Evolutionary conservation across 345 rosid species (phyloP), one percentile per base, ranked within the genome.

Genomic region (Viola odorata): DNA sequence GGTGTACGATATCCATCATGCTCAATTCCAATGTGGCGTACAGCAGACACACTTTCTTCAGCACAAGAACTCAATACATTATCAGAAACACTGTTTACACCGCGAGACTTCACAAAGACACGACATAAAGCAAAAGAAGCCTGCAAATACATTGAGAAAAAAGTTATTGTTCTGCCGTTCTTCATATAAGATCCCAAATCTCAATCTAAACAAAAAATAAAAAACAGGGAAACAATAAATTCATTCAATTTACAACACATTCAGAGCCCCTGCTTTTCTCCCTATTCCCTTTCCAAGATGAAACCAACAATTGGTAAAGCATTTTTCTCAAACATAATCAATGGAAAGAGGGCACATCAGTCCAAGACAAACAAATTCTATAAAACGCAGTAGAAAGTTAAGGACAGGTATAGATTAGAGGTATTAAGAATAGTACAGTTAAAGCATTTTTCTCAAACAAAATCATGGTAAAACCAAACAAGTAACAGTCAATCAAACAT

Each of bases 101-200:
- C 65, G 32, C 7, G 73, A 63, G 82, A 64, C 61, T 77, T 78
- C 55, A 75, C 45, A 58, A 72, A 82, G 36, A 82, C 66, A 57
- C 83, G 78, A 37, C 90, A 85, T 17, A 75, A 62, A 1, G 75
- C 90, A 75, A 77, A 85, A 51, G 78, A 60, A 45, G 79, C 78
- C 90, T 62, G 51, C 55, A 32, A 53, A 51, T 3, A 49, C 12
- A 48, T 55, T 40, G 8, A 52, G 38, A 61, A 5, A 10, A 10
- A 16, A 37, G 44, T 14, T 37, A 12, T 15, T 61, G 11, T 32
- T 12, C 15, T 14, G 40, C 9, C n/a, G 38, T 8, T 12, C 63
- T 36, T 10, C 37, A 8, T 38, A 32, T 14, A 37, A 23, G 48
- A 5, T n/a, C 36, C 44, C 50, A 11, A n/a, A 42, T 5, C 44